These are phyloP conservation scores for Stylonectria norvegica DNA, from an alignment of 2,329 filamentous ascomycete genomes.

Conservation along the genomic window DNA sequence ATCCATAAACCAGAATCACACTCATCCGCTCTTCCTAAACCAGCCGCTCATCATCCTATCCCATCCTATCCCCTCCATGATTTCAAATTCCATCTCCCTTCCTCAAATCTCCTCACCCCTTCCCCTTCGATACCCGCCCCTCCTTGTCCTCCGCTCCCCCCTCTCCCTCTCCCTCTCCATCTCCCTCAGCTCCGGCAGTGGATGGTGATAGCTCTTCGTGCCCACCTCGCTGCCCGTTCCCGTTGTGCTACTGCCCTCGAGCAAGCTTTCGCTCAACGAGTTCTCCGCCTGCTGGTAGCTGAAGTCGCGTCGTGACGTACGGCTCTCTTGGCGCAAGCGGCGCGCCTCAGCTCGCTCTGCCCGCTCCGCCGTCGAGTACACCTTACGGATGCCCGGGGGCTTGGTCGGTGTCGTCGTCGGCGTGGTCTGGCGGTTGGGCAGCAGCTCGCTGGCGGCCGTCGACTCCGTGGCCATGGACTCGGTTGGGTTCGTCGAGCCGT, in stretches of 20 bases:
- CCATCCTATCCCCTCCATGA: neutral
- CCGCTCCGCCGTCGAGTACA: constrained; percentile 58
- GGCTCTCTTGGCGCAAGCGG: constrained; percentile 52
- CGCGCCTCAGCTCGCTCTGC: constrained; percentile 54
- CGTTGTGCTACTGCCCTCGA: constrained; percentile 39
- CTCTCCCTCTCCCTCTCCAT: constrained; percentile 30
- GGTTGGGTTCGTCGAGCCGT: constrained; percentile 67
- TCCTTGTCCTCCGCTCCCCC: constrained; percentile 29
- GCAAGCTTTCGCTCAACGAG: constrained; percentile 29
- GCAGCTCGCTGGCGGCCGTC: constrained; percentile 60
- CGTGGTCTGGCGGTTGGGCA: constrained; percentile 55
- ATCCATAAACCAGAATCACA: no score
- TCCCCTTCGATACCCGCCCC: constrained; percentile 34
- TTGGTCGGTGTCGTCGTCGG: constrained; percentile 54
- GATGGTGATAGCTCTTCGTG: constrained; percentile 56
- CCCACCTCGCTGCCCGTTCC: constrained; percentile 47
- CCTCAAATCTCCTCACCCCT: constrained; percentile 34
- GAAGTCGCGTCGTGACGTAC: constrained; percentile 47
- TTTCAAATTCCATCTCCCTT: no score
- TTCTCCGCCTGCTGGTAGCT: constrained; percentile 48
- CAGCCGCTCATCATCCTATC: no score
- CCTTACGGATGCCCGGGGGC: constrained; percentile 54
- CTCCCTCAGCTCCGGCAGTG: constrained; percentile 50
- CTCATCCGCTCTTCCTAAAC: no score
- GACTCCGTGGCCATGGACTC: no score